A percentile compares a stretch with the other conserved stretches of the same genome.
These are phyloP conservation scores for Vitis rotundifolia DNA, from an alignment of 164 flowering plant genomes.

Conservation along the genomic window DNA sequence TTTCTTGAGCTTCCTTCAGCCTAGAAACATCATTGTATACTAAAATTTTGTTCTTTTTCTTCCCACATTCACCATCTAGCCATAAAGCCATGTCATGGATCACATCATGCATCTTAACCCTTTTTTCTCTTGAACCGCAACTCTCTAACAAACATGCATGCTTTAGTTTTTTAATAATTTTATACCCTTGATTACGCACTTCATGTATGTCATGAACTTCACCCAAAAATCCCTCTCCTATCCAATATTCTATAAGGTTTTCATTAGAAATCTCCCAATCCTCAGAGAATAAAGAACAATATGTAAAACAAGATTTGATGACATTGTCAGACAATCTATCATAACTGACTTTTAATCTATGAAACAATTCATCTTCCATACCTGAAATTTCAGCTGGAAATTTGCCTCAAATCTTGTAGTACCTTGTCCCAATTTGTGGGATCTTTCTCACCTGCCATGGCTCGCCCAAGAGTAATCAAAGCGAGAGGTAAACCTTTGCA, in stretches of 20 bases:
- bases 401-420: background rate
- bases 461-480: constrained; percentile 8
- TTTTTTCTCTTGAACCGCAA: background rate
- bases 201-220: background rate
- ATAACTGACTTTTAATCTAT: constrained; percentile 7
- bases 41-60: background rate
- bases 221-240: constrained; percentile 17
- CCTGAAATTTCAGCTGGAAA: constrained; percentile 6
- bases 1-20: background rate
- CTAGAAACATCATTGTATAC: background rate
- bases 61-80: background rate
- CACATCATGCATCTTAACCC: constrained; percentile 16
- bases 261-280: background rate
- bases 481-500: constrained; percentile 23
- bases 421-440: constrained; percentile 12
- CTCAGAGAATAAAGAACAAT: constrained; percentile 17
- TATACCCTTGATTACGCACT: constrained; percentile 7
- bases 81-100: constrained; percentile 16
- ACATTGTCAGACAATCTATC: constrained; percentile 4
- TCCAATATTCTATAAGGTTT: constrained; percentile 13
- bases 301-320: constrained; percentile 7
- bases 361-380: background rate
- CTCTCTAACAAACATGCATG: constrained; percentile 7
- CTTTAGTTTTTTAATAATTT: constrained; percentile 1
- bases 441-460: constrained; percentile 14